A percentile compares a stretch with the other conserved stretches of the same genome.
Evolutionary conservation across 1,284 basidiomycete genomes (phyloP).

Genomic region (Malassezia sp.): DNA sequence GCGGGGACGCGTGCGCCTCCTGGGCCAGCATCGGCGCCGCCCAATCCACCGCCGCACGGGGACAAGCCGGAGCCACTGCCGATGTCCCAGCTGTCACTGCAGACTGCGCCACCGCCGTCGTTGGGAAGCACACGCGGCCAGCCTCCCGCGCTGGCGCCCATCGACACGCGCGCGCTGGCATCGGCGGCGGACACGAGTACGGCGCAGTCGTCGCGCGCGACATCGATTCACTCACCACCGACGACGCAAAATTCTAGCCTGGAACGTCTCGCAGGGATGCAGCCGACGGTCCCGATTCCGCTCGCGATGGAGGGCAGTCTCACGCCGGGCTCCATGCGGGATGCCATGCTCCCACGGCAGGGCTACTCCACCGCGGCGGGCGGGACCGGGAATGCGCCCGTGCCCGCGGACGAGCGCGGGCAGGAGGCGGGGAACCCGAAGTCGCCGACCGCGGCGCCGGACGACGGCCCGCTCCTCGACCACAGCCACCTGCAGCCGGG

Average conservation of each 20-base stretch:
- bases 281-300: slow-evolving; percentile 6
- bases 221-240: background rate
- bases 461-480: slow-evolving; percentile 55
- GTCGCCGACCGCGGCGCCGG: background rate
- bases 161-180: background rate
- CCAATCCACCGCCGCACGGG: too few relatives aligned
- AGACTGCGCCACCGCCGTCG: too few relatives aligned
- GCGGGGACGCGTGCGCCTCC: too few relatives aligned
- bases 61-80: too few relatives aligned
- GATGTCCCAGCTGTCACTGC: too few relatives aligned
- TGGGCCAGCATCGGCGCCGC: too few relatives aligned
- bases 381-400: slow-evolving; percentile 28
- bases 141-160: background rate
- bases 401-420: slow-evolving; percentile 16
- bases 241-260: background rate
- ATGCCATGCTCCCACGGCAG: background rate
- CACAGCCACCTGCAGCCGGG: slow-evolving; percentile 90
- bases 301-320: background rate
- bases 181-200: background rate
- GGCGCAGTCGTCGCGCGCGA: background rate
- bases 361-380: slow-evolving; percentile 30
- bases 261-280: slow-evolving; percentile 5
- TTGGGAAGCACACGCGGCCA: too few relatives aligned
- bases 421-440: background rate
- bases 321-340: background rate